Conservation (phyloP, 192 early-diverging fungal genomes). For the Backusella sp. region DNA sequence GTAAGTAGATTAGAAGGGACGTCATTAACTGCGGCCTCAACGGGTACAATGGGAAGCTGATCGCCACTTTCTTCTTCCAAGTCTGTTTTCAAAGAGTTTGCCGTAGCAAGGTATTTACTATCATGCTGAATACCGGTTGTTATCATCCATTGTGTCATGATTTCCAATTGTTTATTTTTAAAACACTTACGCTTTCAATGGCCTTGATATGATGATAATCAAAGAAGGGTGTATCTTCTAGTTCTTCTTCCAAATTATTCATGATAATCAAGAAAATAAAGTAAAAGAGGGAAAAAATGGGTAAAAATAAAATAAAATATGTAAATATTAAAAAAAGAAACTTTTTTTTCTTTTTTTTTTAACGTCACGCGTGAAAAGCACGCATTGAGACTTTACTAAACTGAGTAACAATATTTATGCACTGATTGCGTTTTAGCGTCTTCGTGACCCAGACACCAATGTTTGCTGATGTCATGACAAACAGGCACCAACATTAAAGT, state of each 20-base stretch:
- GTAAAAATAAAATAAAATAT: background rate
- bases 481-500: background rate
- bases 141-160: too few relatives aligned
- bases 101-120: constrained; percentile 17
- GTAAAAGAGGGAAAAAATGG: background rate
- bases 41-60: background rate
- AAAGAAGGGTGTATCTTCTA: constrained; percentile 29
- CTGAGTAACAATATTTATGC: background rate
- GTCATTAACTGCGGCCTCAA: background rate
- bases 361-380: background rate
- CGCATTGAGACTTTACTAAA: background rate
- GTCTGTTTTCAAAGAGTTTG: background rate
- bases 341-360: background rate
- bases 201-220: constrained; percentile 33
- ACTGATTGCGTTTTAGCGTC: background rate
- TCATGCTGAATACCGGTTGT: constrained; percentile 8
- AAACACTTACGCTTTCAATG: constrained; percentile 28
- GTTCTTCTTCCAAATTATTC: background rate
- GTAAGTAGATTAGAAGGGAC: background rate
- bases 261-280: background rate
- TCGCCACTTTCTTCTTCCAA: background rate
- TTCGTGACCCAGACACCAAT: background rate
- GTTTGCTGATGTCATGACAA: background rate
- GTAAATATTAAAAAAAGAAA: background rate
- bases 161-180: background rate